Evolutionary conservation across 108 stramenopile genomes (phyloP), one percentile per base, ranked within the genome.

Genomic region (Skeletonema grethae): DNA sequence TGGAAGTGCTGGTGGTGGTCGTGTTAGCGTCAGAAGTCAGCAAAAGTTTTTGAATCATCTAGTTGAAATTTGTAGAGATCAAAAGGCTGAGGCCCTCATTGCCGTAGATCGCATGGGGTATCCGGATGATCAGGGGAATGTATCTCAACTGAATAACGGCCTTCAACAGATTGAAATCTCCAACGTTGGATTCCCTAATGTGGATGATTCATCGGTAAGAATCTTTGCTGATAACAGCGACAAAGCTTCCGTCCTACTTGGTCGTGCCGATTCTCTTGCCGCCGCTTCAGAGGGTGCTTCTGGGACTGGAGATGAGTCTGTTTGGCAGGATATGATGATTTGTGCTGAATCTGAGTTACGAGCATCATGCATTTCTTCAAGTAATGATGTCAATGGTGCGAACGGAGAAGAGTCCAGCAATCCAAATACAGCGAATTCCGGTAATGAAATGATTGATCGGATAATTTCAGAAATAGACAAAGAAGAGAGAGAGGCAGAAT

Each of bases 31-130:
- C 25, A 84, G 90, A 62, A 89, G 89, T 39, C 94, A 95, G 67
- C 88, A 95, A 76, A 95, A 95, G 69, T 95, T 91, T 74, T 38
- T 92, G 41, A 72, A 84, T 18, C 83, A 92, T 69, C 64, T 95
- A 15, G 58, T 89, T 31, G 87, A 87, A 72, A 95, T 95, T 73
- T 92, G 91, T 72, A 86, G 58, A 53, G 80, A 86, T 4, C 82
- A 92, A 64, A 68, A 75, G 16, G 80, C 87, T 46, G 61, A 78
- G 32, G 94, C 94, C n/a, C 63, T 91, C 53, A 84, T 70, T 36
- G 89, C 90, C 48, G 85, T 91, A 25, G 88, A 87, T 67, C 87
- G 90, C n/a, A 90, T 95, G 88, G 80, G 65, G 35, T 63, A 69
- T 18, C 78, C 31, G 67, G 61, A 30, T 13, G 28, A 12, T 69